A percentile compares a stretch with the other conserved stretches of the same genome.
phyloP scores from a whole-genome alignment of 352 stramenopile genomes.

The Aphanomyces astaci region DNA sequence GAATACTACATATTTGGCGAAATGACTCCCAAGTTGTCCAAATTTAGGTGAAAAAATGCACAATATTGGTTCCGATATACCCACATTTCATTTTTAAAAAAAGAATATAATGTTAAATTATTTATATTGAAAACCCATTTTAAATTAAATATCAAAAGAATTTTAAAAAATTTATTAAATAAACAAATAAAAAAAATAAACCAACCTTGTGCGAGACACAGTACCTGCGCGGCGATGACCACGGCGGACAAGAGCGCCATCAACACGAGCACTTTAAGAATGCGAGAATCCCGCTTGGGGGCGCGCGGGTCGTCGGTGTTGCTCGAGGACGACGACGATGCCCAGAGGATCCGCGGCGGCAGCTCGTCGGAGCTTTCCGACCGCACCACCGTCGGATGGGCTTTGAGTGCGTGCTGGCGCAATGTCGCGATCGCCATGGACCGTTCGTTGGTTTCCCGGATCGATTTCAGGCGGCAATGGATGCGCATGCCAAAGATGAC shows the following conservation, averaged over 20 bases:
- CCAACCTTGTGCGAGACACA: no score
- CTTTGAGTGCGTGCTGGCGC: conserved; percentile 1
- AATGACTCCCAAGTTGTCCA: no score
- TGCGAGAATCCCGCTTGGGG: not conserved
- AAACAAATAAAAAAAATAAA: no score
- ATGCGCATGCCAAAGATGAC: conserved; percentile 19
- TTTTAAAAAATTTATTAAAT: no score
- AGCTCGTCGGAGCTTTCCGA: conserved; percentile 14
- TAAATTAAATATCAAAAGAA: no score
- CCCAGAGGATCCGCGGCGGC: not conserved
- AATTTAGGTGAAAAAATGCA: no score
- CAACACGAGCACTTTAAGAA: conserved; percentile 22
- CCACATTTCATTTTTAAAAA: no score
- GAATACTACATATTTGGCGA: no score
- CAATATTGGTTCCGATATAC: no score
- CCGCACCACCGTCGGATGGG: conserved; percentile 5
- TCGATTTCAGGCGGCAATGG: conserved; percentile 6
- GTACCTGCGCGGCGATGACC: conserved; percentile 11
- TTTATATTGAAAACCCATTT: no score
- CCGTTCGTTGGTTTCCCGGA: not conserved
- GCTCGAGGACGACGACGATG: not conserved
- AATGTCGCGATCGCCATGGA: not conserved
- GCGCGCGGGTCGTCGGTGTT: not conserved
- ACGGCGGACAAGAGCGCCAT: not conserved
- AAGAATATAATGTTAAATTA: no score